A percentile compares a stretch with the other conserved stretches of the same genome.
Conservation (phyloP, 164 flowering plant genomes). For the Chimonanthus salicifolius region DNA sequence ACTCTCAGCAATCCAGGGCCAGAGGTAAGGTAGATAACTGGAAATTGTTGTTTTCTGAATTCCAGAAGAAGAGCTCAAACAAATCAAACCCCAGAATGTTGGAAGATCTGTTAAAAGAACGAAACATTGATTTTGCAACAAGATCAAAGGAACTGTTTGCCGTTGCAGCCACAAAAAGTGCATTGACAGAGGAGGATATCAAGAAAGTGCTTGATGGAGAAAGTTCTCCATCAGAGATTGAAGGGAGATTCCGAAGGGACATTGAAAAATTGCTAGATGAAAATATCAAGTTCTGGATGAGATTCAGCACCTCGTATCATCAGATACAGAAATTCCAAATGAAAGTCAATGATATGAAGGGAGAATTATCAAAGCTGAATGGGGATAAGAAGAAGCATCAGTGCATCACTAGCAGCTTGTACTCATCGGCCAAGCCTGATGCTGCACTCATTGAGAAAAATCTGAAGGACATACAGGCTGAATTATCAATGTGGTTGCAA, state of each 20-base stretch:
- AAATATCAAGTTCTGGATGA: constrained; percentile 70
- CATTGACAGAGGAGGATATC: constrained; percentile 8
- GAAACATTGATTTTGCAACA: constrained; percentile 4
- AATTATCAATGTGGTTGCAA: constrained; percentile 56
- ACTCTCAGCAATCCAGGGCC: background rate
- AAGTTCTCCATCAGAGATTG: constrained; percentile 20
- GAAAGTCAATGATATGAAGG: constrained; percentile 43
- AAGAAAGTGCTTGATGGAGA: constrained; percentile 18
- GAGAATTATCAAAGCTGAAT: constrained; percentile 26
- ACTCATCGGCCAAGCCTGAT: constrained; percentile 28
- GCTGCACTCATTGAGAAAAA: constrained; percentile 44
- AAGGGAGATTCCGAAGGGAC: constrained; percentile 48
- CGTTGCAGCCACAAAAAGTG: background rate
- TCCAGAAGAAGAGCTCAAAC: constrained; percentile 10
- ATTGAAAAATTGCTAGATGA: constrained; percentile 62
- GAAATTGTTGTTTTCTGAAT: constrained; percentile 8
- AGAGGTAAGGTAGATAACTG: background rate
- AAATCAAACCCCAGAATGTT: background rate
- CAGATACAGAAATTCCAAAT: constrained; percentile 63
- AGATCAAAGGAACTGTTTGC: constrained; percentile 5
- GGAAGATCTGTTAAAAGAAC: constrained; percentile 2
- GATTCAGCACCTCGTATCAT: constrained; percentile 64
- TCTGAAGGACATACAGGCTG: constrained; percentile 57
- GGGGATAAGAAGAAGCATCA: constrained; percentile 17
- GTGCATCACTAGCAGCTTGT: constrained; percentile 8